Percentiles rank a stretch among this genome's conserved stretches.
Conservation (phyloP, 306 rosid genomes). For the Hippophae gyantsensis region DNA sequence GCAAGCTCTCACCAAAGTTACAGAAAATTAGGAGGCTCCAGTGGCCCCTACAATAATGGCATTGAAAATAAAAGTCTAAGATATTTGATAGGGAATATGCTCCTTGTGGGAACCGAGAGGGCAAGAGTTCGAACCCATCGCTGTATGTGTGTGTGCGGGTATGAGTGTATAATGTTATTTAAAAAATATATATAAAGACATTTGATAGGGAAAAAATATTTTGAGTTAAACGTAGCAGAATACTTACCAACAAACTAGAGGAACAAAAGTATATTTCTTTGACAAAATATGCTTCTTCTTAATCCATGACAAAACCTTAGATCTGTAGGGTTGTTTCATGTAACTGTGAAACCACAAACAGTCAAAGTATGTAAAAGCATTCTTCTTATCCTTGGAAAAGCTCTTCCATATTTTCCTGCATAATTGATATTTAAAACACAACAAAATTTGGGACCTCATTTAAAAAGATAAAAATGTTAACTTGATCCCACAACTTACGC, state of each 20-base stretch:
- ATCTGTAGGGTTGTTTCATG: slow-evolving; percentile 23
- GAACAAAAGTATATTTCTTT: slow-evolving; percentile 72
- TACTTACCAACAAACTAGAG: slow-evolving; percentile 73
- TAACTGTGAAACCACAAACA: slow-evolving; percentile 62
- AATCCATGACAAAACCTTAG: slow-evolving; percentile 67
- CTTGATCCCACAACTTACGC: slow-evolving; percentile 38
- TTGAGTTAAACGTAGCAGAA: background rate
- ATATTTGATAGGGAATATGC: slow-evolving; percentile 4
- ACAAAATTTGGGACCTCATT: slow-evolving; percentile 1
- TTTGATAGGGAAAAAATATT: too few relatives aligned
- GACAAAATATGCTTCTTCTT: slow-evolving; percentile 46
- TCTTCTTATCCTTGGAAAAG: slow-evolving; percentile 48
- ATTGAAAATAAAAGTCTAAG: slow-evolving; percentile 11
- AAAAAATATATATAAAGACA: background rate
- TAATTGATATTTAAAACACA: slow-evolving; percentile 6
- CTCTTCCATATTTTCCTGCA: slow-evolving; percentile 59
- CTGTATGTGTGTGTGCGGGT: too few relatives aligned
- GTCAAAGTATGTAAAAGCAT: slow-evolving; percentile 42
- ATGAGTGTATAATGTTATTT: background rate
- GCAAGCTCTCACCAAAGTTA: slow-evolving; percentile 49
- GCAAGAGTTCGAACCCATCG: too few relatives aligned
- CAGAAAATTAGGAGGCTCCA: slow-evolving; percentile 78
- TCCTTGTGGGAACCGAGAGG: too few relatives aligned
- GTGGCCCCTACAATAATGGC: slow-evolving; percentile 44
- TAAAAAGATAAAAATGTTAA: background rate